These are phyloP conservation scores for Phlyctochytrium bullatum DNA, from an alignment of 192 early-diverging fungal species.

Conservation along the genomic window DNA sequence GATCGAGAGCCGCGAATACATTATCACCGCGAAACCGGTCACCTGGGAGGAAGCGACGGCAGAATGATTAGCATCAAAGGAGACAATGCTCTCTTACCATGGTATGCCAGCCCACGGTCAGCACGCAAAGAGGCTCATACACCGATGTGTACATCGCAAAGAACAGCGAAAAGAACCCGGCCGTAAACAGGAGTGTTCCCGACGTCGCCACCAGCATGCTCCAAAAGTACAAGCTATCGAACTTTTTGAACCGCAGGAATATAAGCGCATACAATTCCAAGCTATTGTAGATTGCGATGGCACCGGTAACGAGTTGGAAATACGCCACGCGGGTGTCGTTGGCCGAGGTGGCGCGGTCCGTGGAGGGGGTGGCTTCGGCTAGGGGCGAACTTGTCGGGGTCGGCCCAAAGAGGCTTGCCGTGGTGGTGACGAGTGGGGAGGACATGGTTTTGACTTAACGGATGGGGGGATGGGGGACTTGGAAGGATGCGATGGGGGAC, in stretches of 20 bases:
- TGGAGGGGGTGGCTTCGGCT: too few species aligned
- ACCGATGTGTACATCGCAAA: conserved; percentile 15
- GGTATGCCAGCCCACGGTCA: conserved; percentile 27
- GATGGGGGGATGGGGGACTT: too few species aligned
- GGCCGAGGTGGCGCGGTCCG: too few species aligned
- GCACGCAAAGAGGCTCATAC: conserved; percentile 14
- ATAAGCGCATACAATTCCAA: conserved; percentile 30
- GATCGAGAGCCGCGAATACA: conserved; percentile 25
- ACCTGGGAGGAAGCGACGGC: conserved; percentile 5
- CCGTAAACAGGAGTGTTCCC: conserved; percentile 27
- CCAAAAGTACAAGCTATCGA: conserved; percentile 28
- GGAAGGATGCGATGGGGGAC: too few species aligned
- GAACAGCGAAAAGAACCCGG: conserved; percentile 27
- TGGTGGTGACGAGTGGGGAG: too few species aligned
- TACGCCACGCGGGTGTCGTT: too few species aligned
- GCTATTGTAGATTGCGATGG: conserved; percentile 30
- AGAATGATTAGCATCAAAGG: background rate
- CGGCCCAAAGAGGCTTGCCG: too few species aligned
- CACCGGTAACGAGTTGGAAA: conserved; percentile 24
- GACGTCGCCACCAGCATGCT: conserved; percentile 14
- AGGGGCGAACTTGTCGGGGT: too few species aligned
- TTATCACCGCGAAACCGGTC: conserved; percentile 26
- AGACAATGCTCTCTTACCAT: conserved; percentile 14
- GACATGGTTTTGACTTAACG: too few species aligned
- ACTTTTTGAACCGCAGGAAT: conserved; percentile 24